A percentile compares a stretch with the other conserved stretches of the same genome.
Conservation (phyloP, 2,329 filamentous ascomycete genomes). For the Cladobotryum mycophilum region DNA sequence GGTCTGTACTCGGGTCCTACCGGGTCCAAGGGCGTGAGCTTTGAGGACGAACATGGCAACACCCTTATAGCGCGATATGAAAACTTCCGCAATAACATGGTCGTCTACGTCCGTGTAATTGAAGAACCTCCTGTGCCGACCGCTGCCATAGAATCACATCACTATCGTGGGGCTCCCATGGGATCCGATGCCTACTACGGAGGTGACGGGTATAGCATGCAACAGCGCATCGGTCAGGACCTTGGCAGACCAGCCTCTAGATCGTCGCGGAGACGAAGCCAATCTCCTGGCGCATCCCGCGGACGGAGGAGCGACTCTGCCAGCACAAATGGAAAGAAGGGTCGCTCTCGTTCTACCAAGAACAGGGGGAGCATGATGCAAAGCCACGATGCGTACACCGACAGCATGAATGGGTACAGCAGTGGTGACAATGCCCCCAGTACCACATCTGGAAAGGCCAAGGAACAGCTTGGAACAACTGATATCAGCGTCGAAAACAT, state of each 20-base stretch:
- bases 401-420: conserved; percentile 70
- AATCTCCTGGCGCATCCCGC: conserved; percentile 62
- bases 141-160: conserved; percentile 45
- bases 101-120: conserved; percentile 85
- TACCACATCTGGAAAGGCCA: conserved; percentile 65
- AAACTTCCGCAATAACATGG: conserved; percentile 89
- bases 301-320: conserved; percentile 74
- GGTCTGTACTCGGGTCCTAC: conserved; percentile 75
- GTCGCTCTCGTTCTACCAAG: conserved; percentile 63
- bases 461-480: conserved; percentile 85
- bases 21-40: conserved; percentile 78
- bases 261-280: conserved; percentile 68
- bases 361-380: conserved; percentile 47
- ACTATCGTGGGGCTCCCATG: conserved; percentile 46
- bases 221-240: conserved; percentile 51
- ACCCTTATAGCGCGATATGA: conserved; percentile 94
- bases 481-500: conserved; percentile 99
- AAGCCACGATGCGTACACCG: conserved; percentile 54
- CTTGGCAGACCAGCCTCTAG: conserved; percentile 64
- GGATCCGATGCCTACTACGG: conserved; percentile 48
- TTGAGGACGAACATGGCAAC: conserved; percentile 83
- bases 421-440: conserved; percentile 78
- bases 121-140: conserved; percentile 46
- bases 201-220: conserved; percentile 45
- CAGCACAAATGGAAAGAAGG: conserved; percentile 56